phyloP scores from a whole-genome alignment of 257 asterid species.

The Fraxinus cuspidata region DNA sequence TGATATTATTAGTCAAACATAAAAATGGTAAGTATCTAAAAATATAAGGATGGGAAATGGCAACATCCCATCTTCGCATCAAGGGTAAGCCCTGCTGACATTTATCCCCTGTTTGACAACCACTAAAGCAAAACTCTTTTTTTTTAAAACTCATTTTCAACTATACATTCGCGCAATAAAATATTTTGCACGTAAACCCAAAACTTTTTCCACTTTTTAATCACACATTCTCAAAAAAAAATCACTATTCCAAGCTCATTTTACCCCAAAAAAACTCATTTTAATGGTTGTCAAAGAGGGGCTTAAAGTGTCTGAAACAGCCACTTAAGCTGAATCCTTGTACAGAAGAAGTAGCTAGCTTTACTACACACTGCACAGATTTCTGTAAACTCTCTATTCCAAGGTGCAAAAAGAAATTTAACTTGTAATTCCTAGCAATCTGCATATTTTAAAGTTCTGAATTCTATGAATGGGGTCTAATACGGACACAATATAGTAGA shows the following conservation, averaged over 20 bases:
- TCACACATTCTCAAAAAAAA: no score
- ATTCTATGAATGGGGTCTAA: neutral
- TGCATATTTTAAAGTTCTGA: neutral
- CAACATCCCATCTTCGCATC: neutral
- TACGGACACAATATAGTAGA: neutral
- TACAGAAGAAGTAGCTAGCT: neutral
- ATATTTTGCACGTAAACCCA: no score
- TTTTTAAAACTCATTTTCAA: no score
- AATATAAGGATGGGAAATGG: neutral
- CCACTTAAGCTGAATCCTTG: neutral
- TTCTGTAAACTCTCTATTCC: neutral
- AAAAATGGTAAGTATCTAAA: neutral
- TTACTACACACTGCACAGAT: neutral
- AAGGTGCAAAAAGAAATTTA: neutral
- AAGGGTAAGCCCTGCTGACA: neutral
- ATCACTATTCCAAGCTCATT: no score
- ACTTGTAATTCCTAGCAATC: neutral
- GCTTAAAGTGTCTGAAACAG: neutral
- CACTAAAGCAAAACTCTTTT: no score
- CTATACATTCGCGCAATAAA: no score
- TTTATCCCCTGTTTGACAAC: neutral
- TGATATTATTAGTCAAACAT: neutral
- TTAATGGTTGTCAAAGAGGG: no score
- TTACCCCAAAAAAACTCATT: no score
- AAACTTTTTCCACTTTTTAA: no score